These are phyloP conservation scores for Ophiostoma australiae DNA, from an alignment of 2,329 filamentous ascomycete species.

Conservation along the genomic window DNA sequence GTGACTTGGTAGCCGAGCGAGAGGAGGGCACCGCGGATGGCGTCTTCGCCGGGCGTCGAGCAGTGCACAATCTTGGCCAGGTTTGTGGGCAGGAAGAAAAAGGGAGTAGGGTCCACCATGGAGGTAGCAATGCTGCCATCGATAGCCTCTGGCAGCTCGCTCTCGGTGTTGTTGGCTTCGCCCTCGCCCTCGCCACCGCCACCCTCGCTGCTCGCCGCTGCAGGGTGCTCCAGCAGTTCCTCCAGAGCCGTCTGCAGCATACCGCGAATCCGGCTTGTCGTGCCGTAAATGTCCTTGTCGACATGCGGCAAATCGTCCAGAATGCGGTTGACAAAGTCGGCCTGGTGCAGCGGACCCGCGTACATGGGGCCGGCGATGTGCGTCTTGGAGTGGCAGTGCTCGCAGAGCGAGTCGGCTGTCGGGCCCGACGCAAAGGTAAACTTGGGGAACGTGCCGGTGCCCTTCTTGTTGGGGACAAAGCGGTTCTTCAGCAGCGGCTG, in stretches of 20 bases:
- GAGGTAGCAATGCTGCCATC: background rate
- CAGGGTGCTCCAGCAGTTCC: slow-evolving; percentile 55
- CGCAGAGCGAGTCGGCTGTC: slow-evolving; percentile 60
- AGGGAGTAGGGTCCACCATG: slow-evolving; percentile 66
- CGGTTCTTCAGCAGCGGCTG: slow-evolving; percentile 72
- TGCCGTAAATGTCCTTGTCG: slow-evolving; percentile 69
- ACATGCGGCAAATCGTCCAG: slow-evolving; percentile 65
- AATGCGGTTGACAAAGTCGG: slow-evolving; percentile 73
- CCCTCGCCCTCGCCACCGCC: slow-evolving; percentile 33
- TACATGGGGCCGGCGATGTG: slow-evolving; percentile 95
- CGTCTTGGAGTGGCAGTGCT: slow-evolving; percentile 80
- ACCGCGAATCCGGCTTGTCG: slow-evolving; percentile 74
- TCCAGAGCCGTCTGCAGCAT: slow-evolving; percentile 88
- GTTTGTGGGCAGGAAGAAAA: slow-evolving; percentile 75
- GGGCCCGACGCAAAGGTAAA: slow-evolving; percentile 70
- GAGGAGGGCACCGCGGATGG: slow-evolving; percentile 73
- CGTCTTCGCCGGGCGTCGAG: slow-evolving; percentile 70
- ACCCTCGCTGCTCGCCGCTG: slow-evolving; percentile 62
- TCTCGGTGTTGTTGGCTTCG: slow-evolving; percentile 28
- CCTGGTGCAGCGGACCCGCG: slow-evolving; percentile 79
- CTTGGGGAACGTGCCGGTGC: slow-evolving; percentile 67
- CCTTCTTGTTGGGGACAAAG: slow-evolving; percentile 63
- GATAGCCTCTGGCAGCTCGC: background rate
- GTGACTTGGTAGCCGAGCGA: slow-evolving; percentile 77
- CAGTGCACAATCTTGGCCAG: slow-evolving; percentile 75